Conservation (phyloP, 345 rosid species). For the Psidium guajava region DNA sequence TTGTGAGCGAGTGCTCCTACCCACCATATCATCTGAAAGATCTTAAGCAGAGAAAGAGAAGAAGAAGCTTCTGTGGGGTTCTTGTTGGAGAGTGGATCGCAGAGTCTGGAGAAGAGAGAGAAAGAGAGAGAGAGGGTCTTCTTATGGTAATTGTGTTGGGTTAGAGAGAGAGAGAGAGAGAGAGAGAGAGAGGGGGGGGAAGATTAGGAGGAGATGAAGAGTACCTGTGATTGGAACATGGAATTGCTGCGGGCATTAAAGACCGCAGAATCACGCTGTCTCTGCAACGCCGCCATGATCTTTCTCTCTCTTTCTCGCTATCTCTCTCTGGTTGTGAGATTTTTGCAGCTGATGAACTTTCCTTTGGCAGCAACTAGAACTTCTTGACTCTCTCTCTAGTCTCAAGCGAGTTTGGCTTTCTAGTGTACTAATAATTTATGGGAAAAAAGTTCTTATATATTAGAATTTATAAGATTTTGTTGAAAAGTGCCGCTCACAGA, state of each 20-base stretch:
- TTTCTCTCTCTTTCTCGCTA: not conserved
- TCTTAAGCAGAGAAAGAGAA: not conserved
- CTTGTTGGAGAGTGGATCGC: not conserved
- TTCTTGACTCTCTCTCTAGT: not conserved
- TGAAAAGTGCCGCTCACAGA: not conserved
- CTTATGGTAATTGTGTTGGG: not conserved
- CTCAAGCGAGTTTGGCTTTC: not conserved
- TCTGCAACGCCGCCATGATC: not conserved
- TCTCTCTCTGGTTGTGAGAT: not conserved
- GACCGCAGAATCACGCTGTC: not conserved
- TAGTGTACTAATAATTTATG: not conserved
- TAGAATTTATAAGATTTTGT: not conserved
- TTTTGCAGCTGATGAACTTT: not conserved
- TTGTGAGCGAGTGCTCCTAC: not conserved
- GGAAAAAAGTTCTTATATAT: not conserved
- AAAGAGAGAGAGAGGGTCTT: not conserved
- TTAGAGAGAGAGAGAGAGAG: not conserved
- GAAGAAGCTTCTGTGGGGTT: not conserved
- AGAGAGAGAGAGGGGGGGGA: too few species aligned
- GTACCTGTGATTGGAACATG: not conserved
- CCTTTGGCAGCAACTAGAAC: not conserved
- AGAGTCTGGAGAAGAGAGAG: not conserved
- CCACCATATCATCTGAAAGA: not conserved
- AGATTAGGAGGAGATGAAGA: not conserved
- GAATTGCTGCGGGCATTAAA: not conserved